Conservation (phyloP, 2,329 filamentous ascomycete species). For the Monosporascus sp. region DNA sequence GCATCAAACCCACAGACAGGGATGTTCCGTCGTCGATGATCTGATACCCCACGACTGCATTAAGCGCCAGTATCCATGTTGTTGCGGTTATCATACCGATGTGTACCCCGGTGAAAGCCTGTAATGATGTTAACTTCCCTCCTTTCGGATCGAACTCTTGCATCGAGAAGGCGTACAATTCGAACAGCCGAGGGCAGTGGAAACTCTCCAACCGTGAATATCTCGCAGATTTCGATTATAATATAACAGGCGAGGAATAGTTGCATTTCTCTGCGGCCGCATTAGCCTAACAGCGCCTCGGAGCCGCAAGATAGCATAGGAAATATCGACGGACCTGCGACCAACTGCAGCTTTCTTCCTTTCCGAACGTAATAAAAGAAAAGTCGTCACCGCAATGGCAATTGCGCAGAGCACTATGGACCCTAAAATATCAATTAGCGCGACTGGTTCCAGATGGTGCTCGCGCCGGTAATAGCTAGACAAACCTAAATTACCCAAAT, state of each 20-base stretch:
- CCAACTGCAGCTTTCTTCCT: constrained; percentile 91
- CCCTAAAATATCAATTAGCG: constrained; percentile 43
- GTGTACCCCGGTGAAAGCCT: constrained; percentile 87
- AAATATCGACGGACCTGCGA: constrained; percentile 59
- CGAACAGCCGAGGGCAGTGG: constrained; percentile 66
- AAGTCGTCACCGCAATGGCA: constrained; percentile 62
- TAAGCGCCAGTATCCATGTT: constrained; percentile 85
- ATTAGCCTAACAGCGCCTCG: constrained; percentile 15
- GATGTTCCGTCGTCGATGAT: constrained; percentile 89
- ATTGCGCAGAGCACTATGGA: constrained; percentile 78
- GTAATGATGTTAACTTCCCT: constrained; percentile 10
- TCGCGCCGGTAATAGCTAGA: constrained; percentile 11
- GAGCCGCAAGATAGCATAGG: neutral
- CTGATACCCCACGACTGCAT: constrained; percentile 89
- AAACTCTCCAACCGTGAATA: constrained; percentile 90
- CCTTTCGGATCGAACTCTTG: neutral
- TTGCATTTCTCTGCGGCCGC: constrained; percentile 77
- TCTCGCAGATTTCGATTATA: constrained; percentile 86
- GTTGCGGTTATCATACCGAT: constrained; percentile 85
- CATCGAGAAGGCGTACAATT: constrained; percentile 51
- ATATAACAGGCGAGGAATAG: constrained; percentile 84
- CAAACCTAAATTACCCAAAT: constrained; percentile 79
- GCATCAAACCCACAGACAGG: constrained; percentile 70
- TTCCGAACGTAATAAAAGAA: constrained; percentile 75
- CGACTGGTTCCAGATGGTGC: neutral